Evolutionary conservation across 352 stramenopile species (phyloP).

Genomic region (Lagenidium sp.): DNA sequence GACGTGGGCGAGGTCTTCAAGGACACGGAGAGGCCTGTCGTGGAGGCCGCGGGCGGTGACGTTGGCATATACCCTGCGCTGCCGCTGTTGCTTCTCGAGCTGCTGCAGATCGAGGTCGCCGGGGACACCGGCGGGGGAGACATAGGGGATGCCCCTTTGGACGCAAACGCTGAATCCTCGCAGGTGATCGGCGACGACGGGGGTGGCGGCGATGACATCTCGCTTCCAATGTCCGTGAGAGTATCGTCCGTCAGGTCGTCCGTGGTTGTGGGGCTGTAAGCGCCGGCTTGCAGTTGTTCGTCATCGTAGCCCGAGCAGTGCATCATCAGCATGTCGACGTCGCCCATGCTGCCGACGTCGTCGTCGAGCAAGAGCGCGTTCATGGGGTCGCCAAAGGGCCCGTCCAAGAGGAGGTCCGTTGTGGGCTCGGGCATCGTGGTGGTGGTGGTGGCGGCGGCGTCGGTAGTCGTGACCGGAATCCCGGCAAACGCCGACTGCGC

Average conservation of each 20-base stretch:
- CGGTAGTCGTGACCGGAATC: slow-evolving; percentile 12
- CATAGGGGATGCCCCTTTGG: too few relatives aligned
- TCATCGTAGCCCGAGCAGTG: slow-evolving; percentile 3
- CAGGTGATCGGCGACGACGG: slow-evolving; percentile 9
- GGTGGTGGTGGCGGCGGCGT: slow-evolving; percentile 3
- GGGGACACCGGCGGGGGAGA: slow-evolving; percentile 10
- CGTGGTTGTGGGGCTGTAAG: slow-evolving; percentile 22
- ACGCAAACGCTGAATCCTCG: neutral
- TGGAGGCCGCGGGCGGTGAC: neutral
- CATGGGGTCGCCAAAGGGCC: slow-evolving; percentile 18
- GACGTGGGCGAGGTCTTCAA: neutral
- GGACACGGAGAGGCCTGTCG: neutral
- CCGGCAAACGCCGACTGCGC: too few relatives aligned
- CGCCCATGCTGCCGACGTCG: slow-evolving; percentile 13
- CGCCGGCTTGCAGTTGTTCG: slow-evolving; percentile 6
- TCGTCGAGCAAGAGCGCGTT: slow-evolving; percentile 34
- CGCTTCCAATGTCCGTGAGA: slow-evolving; percentile 27
- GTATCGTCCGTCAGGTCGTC: slow-evolving; percentile 36
- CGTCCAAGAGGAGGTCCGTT: too few relatives aligned
- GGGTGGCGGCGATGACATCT: slow-evolving; percentile 37
- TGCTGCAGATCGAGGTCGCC: slow-evolving; percentile 4
- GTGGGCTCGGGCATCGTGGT: slow-evolving; percentile 12
- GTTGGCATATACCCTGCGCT: neutral
- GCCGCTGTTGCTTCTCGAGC: neutral
- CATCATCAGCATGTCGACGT: neutral